Base-by-base conservation (phyloP, 306 rosid species). In the Prunus mongolica region DNA sequence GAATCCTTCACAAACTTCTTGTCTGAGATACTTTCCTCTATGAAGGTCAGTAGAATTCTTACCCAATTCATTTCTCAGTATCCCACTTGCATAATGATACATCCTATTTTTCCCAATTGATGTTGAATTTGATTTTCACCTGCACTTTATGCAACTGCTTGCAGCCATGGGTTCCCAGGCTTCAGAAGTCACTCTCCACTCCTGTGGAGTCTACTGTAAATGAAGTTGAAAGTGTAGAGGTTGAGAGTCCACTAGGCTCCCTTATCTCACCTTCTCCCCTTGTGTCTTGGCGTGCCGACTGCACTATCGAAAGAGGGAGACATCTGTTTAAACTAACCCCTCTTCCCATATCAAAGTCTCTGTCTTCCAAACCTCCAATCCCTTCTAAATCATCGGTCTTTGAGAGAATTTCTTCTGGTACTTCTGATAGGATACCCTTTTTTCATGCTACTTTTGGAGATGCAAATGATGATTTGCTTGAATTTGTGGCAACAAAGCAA, bases 281-380 rank as follows among this genome's bases (percentile, higher is more conserved):
- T 50, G 99, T 96, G 67, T 92, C 97, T 0, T 96, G 98, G 99
- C 91, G 89, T 66, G 99, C 89, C 34, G 81, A 93, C 46, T 87
- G 99, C 72, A 87, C 91, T 3, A 85, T 93, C 28, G 86, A 96
- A 41, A 86, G 93, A 69, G 91, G 91, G 79, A 89, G 96, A 76
- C 97, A 92, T 55, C 69, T 96, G 86, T 96, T 96, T 74, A 82
- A 89, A 92, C 91, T 96, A 8, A 96, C 99, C 12, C 99, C 99
- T 51, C 96, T 96, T 77, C 98, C 98, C 28, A 84, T 86, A 9
- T 91, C 98, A 22, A 93, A 89, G 76, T 57, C 88, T 69, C 77
- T 86, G 47, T 89, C 88, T 16, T 86, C 85, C n/a, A 92, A 84
- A 84, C 82, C 49, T 16, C 84, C 64, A n/a, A 72, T 68, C 50